Evolutionary conservation across 495 filamentous ascomycete species (phyloP).

Genomic region (Neurospora africana): DNA sequence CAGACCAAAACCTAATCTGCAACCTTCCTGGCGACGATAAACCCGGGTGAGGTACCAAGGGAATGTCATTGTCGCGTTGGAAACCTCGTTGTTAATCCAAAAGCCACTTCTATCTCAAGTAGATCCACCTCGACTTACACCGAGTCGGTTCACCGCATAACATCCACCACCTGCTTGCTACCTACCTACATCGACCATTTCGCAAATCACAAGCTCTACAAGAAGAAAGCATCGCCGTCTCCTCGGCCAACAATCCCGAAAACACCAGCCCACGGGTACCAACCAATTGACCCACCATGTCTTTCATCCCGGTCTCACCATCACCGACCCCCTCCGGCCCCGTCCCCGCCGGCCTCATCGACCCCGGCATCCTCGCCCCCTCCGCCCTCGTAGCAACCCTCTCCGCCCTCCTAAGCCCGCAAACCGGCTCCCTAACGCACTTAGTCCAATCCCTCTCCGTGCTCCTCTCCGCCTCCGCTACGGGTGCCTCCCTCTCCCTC

Average conservation of each 20-base stretch:
- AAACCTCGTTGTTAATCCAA: neutral
- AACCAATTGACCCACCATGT: neutral
- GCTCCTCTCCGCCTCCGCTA: slow-evolving; percentile 30
- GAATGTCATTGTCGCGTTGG: neutral
- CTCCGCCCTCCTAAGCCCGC: slow-evolving; percentile 4
- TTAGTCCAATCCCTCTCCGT: slow-evolving; percentile 37
- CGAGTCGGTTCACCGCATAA: neutral
- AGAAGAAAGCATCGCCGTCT: neutral
- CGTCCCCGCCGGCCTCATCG: neutral
- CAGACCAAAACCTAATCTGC: neutral
- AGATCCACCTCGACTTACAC: neutral
- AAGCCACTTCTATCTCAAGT: neutral
- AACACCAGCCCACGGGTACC: neutral
- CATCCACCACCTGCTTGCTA: neutral
- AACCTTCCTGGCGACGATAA: neutral
- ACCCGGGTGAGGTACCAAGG: neutral
- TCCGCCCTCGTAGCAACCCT: neutral
- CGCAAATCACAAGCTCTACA: neutral
- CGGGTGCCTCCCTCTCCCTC: slow-evolving; percentile 32
- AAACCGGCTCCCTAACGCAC: slow-evolving; percentile 19
- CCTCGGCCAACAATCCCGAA: neutral
- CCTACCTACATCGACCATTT: neutral
- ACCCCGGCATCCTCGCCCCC: neutral
- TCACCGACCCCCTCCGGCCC: neutral
- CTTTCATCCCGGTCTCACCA: neutral